A percentile compares a stretch with the other conserved stretches of the same genome.
Evolutionary conservation across 1,284 basidiomycete genomes (phyloP).

Genomic region (Ustilago trichophora): DNA sequence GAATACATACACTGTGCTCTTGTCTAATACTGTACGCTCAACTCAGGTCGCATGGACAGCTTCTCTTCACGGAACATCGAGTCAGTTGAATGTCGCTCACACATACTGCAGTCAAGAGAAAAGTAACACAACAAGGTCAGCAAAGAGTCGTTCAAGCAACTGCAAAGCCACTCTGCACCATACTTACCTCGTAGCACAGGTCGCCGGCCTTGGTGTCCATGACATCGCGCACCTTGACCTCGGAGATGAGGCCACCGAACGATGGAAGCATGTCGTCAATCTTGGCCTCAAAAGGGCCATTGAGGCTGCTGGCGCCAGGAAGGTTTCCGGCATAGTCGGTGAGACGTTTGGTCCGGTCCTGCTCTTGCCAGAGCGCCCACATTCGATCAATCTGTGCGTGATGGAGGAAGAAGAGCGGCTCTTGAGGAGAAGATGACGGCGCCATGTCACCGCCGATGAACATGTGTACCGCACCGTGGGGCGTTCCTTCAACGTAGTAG

Average conservation of each 20-base stretch:
- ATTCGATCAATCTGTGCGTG: conserved; percentile 15
- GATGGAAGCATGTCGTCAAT: conserved; percentile 11
- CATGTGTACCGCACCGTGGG: conserved; percentile 16
- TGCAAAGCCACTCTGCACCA: too few species aligned
- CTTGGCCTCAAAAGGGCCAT: conserved; percentile 9
- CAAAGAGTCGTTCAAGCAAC: too few species aligned
- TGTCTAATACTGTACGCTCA: too few species aligned
- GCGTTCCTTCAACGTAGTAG: conserved; percentile 8
- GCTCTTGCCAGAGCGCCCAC: conserved; percentile 15
- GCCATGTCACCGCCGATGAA: conserved; percentile 15
- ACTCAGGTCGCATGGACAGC: too few species aligned
- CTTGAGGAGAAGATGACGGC: conserved; percentile 7
- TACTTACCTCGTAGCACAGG: conserved; percentile 11
- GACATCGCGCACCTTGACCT: conserved; percentile 9
- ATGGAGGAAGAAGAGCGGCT: conserved; percentile 16
- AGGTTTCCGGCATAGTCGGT: conserved; percentile 9
- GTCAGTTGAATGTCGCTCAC: too few species aligned
- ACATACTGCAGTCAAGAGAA: too few species aligned
- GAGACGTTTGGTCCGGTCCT: not conserved
- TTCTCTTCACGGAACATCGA: too few species aligned
- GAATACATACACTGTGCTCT: too few species aligned
- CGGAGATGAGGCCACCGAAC: conserved; percentile 3
- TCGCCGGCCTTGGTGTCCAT: conserved; percentile 18
- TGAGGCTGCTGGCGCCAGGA: not conserved
- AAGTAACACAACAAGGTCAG: too few species aligned